Base-by-base conservation (phyloP, 2,329 filamentous ascomycete genomes). In the Cladosporium sp. region DNA sequence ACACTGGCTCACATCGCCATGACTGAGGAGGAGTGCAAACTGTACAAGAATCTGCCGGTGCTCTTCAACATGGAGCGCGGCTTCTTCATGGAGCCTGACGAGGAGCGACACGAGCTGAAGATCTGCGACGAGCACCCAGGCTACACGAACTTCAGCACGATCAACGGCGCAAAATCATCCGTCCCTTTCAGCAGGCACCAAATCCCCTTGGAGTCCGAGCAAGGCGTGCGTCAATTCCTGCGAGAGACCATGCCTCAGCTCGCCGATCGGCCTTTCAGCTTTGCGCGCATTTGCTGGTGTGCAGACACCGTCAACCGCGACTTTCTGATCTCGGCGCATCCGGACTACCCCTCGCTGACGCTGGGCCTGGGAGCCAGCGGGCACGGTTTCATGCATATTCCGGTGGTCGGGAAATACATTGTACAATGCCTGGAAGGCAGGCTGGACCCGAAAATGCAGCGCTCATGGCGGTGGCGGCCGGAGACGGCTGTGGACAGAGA, bases 111-210 rank as follows among this genome's bases (percentile, higher is more conserved):
- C 41, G 70, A 77, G 54, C 64, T 77, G 13, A 77, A 77, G 57
- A 68, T 78, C 44, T 76, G 79, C 60, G 78, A 82, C 56, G 77
- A 81, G 57, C 78, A 81, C 54, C 78, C 78, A 0, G 78, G 78
- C 3, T 82, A 81, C 56, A 75, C 73, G 52, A 79, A 80, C 54
- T 75, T 72, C 41, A 60, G 66, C 28, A 54, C 61, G 0, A 35
- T 50, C 13, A 54, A 60, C 32, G 68, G 64, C 7, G 61, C 68
- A 19, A 57, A 61, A 32, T 59, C 61, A 16, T 74, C 70, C 6
- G 54, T 71, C 0, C 72, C 74, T 0, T 73, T 77, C 45, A 68
- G 71, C 2, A 72, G 68, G 46, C 68, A 76, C 32, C 72, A 76
- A 33, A 73, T 75, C 49, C 78, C 77, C 0, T 59, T 71, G 0